A percentile compares a stretch with the other conserved stretches of the same genome.
Conservation (phyloP, 495 filamentous ascomycete genomes). For the Eremomyces bilateralis region DNA sequence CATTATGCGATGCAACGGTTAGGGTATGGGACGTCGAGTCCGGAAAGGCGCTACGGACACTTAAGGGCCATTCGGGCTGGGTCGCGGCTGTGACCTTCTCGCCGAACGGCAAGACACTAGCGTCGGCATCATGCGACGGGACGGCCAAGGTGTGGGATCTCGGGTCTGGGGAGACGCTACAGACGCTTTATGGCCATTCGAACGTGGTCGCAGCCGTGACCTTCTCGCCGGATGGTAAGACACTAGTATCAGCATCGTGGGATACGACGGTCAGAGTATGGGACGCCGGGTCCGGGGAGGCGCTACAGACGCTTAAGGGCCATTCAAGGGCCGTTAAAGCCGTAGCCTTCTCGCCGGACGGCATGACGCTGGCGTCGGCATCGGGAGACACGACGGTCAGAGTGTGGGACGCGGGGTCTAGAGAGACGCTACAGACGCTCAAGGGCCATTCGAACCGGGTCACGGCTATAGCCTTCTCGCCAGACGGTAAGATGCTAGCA, state of each 20-base stretch:
- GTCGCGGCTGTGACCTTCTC: slow-evolving; percentile 91
- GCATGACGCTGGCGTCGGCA: slow-evolving; percentile 61
- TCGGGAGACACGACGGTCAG: slow-evolving; percentile 87
- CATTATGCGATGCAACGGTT: slow-evolving; percentile 82
- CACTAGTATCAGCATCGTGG: slow-evolving; percentile 28
- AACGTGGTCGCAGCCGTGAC: slow-evolving; percentile 42
- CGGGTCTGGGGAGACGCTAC: slow-evolving; percentile 67
- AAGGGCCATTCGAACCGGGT: slow-evolving; percentile 76
- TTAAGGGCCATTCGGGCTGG: slow-evolving; percentile 76
- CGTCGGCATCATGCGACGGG: slow-evolving; percentile 75
- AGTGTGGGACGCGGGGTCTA: slow-evolving; percentile 55
- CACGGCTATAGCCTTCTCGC: slow-evolving; percentile 73
- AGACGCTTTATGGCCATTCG: slow-evolving; percentile 75
- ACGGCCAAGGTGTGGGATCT: slow-evolving; percentile 52
- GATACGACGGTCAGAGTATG: neutral
- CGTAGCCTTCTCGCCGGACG: slow-evolving; percentile 82
- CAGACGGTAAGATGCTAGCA: slow-evolving; percentile 69
- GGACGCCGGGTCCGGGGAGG: neutral
- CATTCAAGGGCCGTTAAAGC: slow-evolving; percentile 96
- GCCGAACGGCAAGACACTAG: slow-evolving; percentile 61
- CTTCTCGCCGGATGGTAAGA: slow-evolving; percentile 50
- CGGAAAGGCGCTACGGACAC: slow-evolving; percentile 55
- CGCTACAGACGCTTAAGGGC: slow-evolving; percentile 34
- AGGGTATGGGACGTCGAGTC: slow-evolving; percentile 72
- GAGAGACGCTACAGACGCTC: slow-evolving; percentile 65